phyloP scores from a whole-genome alignment of 2,329 filamentous ascomycete genomes.

The Apiospora kogelbergensis region DNA sequence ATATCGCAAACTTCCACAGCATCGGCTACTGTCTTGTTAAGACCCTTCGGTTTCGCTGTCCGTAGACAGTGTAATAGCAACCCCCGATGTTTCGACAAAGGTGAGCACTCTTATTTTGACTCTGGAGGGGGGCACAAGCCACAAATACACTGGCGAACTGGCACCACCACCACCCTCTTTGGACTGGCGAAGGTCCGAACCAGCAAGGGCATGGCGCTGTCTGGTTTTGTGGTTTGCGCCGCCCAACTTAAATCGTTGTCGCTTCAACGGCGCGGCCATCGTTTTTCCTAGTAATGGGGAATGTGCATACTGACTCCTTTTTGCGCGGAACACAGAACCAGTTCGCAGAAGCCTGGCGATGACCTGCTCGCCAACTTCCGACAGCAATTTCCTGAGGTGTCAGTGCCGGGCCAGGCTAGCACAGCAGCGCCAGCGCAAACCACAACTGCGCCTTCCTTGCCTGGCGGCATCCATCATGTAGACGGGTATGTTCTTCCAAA shows the following conservation, averaged over 20 bases:
- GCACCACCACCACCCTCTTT: background rate
- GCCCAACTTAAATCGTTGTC: background rate
- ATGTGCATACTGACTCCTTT: conserved; percentile 10
- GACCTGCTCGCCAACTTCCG: conserved; percentile 84
- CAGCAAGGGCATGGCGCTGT: background rate
- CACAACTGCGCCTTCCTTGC: conserved; percentile 30
- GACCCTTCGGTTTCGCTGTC: conserved; percentile 3
- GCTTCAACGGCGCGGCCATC: background rate
- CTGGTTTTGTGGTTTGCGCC: background rate
- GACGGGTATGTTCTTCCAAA: conserved; percentile 28
- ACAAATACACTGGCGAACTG: background rate
- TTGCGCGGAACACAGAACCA: conserved; percentile 53
- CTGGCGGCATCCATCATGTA: conserved; percentile 20
- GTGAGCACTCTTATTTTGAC: background rate
- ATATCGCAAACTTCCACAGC: background rate
- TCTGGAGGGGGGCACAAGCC: conserved; percentile 7
- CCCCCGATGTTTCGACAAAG: conserved; percentile 11
- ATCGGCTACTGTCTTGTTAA: background rate
- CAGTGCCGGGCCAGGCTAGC: conserved; percentile 43
- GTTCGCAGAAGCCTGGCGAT: conserved; percentile 81
- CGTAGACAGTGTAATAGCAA: conserved; percentile 3
- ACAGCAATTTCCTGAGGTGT: conserved; percentile 76
- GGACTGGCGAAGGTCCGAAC: background rate
- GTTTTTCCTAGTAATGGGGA: background rate
- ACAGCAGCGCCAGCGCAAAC: conserved; percentile 42